Evolutionary conservation across 176 grass and related monocot species (phyloP).

Genomic region (Oryza meyeriana): DNA sequence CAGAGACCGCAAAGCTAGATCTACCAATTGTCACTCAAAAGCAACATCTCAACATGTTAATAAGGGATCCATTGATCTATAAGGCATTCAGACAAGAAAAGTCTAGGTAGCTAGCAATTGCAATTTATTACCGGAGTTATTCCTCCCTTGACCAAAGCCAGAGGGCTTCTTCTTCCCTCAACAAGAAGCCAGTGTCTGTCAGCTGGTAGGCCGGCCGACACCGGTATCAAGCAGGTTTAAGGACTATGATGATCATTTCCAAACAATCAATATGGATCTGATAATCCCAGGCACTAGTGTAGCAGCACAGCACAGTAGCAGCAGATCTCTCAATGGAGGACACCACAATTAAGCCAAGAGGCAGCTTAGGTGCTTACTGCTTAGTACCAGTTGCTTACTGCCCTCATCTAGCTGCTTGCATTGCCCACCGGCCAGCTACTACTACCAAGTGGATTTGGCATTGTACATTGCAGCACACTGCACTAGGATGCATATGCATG

Average conservation of each 20-base stretch:
- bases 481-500: not conserved
- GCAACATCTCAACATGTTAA: not conserved
- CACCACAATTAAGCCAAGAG: slow-evolving; percentile 23
- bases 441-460: slow-evolving; percentile 1
- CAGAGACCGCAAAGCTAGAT: no score
- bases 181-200: not conserved
- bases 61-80: not conserved
- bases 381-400: slow-evolving; percentile 1
- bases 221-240: not conserved
- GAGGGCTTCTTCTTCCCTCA: not conserved
- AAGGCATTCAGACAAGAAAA: not conserved
- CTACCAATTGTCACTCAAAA: not conserved
- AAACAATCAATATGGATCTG: slow-evolving; percentile 22
- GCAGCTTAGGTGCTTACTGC: slow-evolving; percentile 23
- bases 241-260: not conserved
- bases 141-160: slow-evolving; percentile 11
- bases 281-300: not conserved
- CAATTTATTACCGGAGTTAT: not conserved
- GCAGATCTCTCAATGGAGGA: not conserved
- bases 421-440: not conserved
- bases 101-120: not conserved
- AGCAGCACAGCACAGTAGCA: slow-evolving; percentile 6
- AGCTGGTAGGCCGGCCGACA: not conserved
- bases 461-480: not conserved
- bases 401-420: slow-evolving; percentile 9